Evolutionary conservation across 2,329 filamentous ascomycete genomes (phyloP).

Genomic region (Byssoonygena ceratinophila): DNA sequence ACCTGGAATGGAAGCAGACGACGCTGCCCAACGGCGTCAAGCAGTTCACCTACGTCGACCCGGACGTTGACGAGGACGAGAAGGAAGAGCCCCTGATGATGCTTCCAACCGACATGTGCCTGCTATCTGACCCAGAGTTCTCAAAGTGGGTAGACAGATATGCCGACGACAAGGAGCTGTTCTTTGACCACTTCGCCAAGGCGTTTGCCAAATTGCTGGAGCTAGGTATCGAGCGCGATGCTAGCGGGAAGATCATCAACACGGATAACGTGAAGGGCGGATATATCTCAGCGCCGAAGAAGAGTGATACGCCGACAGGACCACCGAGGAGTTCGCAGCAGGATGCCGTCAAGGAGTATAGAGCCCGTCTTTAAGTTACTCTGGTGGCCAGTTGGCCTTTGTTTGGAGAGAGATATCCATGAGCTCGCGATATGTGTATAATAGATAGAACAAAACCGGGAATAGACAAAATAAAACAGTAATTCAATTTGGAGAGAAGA

Average conservation of each 20-base stretch:
- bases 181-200: conserved; percentile 50
- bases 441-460: neutral
- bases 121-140: conserved; percentile 46
- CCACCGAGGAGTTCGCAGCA: conserved; percentile 20
- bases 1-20: conserved; percentile 46
- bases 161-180: conserved; percentile 50
- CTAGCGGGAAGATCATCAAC: conserved; percentile 44
- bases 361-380: conserved; percentile 3
- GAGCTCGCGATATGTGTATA: neutral
- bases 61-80: conserved; percentile 37
- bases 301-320: conserved; percentile 33
- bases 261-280: conserved; percentile 49
- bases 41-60: conserved; percentile 52
- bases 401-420: neutral
- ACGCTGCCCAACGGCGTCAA: conserved; percentile 43
- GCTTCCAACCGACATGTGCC: conserved; percentile 53
- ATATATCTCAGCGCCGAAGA: conserved; percentile 49
- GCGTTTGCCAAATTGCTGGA: conserved; percentile 53
- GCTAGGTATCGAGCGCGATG: conserved; percentile 49
- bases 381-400: neutral
- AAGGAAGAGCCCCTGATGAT: conserved; percentile 52
- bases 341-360: neutral
- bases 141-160: conserved; percentile 48
- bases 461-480: neutral
- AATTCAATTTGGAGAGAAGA: neutral